Evolutionary conservation across 371 early-diverging fungal species (phyloP).

Genomic region (Amoeboaphelidium protococcarum): DNA sequence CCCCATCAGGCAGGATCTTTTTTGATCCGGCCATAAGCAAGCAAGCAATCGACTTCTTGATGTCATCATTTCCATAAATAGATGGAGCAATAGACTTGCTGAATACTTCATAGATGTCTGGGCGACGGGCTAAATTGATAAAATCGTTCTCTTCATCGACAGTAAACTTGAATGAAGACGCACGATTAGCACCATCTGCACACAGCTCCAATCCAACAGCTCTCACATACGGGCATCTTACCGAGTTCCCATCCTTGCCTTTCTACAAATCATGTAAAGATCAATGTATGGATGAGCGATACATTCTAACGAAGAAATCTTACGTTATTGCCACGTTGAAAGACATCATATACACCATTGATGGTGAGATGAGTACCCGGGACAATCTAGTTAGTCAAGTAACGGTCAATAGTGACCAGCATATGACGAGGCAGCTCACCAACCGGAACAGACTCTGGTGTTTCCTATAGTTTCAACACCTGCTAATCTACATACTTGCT

Average conservation of each 20-base stretch:
- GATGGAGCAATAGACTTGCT: constrained; percentile 81
- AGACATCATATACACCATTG: constrained; percentile 89
- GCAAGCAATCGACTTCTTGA: constrained; percentile 93
- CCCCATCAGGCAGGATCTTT: constrained; percentile 81
- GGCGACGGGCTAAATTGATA: constrained; percentile 52
- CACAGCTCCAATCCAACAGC: constrained; percentile 71
- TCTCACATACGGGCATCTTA: constrained; percentile 72
- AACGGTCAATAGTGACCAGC: constrained; percentile 54
- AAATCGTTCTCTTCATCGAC: constrained; percentile 78
- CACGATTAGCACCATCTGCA: constrained; percentile 35
- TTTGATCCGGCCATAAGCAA: constrained; percentile 94
- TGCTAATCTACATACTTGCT: constrained; percentile 93
- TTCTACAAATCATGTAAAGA: no score
- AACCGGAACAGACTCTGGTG: constrained; percentile 90
- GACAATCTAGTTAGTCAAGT: constrained; percentile 62
- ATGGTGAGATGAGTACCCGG: constrained; percentile 86
- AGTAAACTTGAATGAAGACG: constrained; percentile 35
- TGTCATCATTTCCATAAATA: constrained; percentile 79
- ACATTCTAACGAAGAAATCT: no score
- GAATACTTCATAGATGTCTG: constrained; percentile 66
- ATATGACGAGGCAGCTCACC: constrained; percentile 97
- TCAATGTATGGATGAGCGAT: not conserved
- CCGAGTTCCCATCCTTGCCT: constrained; percentile 40
- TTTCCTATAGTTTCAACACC: constrained; percentile 91
- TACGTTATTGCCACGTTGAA: constrained; percentile 19